These are phyloP conservation scores for Candida sp. DNA, from an alignment of 1,139 yeast genomes.

Conservation along the genomic window DNA sequence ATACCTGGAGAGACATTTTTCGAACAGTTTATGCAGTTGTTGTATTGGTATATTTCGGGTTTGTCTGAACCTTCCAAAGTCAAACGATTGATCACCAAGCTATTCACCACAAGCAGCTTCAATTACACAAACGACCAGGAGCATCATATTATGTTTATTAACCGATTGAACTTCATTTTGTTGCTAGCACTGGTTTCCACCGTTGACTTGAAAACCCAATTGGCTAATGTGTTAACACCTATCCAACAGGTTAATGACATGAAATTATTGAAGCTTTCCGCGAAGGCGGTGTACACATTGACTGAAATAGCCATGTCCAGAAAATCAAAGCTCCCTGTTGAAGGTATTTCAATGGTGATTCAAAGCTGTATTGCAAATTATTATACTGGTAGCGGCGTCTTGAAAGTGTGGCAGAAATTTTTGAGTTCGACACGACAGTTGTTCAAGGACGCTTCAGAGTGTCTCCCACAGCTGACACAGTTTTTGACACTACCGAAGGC, in stretches of 20 bases:
- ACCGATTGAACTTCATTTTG: conserved; percentile 41
- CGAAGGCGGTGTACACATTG: conserved; percentile 23
- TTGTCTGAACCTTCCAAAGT: conserved; percentile 28
- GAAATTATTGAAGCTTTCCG: conserved; percentile 27
- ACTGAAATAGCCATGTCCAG: conserved; percentile 22
- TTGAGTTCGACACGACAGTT: neutral
- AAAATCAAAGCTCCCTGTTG: conserved; percentile 22
- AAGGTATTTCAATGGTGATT: conserved; percentile 21
- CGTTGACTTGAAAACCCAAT: conserved; percentile 35
- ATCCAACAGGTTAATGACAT: conserved; percentile 27
- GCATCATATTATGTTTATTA: conserved; percentile 37
- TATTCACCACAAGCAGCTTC: conserved; percentile 42
- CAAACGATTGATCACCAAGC: conserved; percentile 39
- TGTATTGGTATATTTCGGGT: conserved; percentile 37
- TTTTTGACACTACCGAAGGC: conserved; percentile 6
- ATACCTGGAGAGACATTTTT: conserved; percentile 39
- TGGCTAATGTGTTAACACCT: conserved; percentile 28
- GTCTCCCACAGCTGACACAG: conserved; percentile 5
- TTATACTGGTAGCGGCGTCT: conserved; percentile 19
- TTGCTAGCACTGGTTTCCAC: conserved; percentile 38
- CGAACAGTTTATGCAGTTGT: conserved; percentile 40
- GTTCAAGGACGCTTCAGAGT: neutral
- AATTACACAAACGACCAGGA: conserved; percentile 28
- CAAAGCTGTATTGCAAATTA: conserved; percentile 16
- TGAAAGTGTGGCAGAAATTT: conserved; percentile 20